phyloP scores from a whole-genome alignment of 805 yeast species.

The Suhomyces sp. region DNA sequence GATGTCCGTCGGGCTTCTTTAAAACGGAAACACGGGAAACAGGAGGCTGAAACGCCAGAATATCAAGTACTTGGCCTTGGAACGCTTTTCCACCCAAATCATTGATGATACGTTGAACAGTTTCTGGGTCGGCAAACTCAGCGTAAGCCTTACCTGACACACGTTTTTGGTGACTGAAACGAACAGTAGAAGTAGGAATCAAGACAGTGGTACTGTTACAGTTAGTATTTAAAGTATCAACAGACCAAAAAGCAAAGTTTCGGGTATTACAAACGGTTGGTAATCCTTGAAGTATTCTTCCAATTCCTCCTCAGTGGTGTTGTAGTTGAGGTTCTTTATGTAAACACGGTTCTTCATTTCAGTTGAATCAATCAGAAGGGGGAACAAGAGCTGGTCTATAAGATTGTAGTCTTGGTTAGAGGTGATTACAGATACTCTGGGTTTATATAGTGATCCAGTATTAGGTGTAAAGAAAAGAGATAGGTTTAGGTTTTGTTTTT shows the following conservation, averaged over 20 bases:
- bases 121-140: conserved; percentile 30
- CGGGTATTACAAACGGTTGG: conserved; percentile 44
- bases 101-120: conserved; percentile 28
- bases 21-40: too few species aligned
- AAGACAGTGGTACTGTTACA: conserved; percentile 37
- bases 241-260: too few species aligned
- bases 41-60: too few species aligned
- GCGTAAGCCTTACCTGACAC: conserved; percentile 56
- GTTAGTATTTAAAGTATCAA: conserved; percentile 7
- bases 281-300: conserved; percentile 42
- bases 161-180: conserved; percentile 44
- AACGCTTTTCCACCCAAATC: conserved; percentile 25
- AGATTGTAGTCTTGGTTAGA: too few species aligned
- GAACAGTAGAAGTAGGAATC: conserved; percentile 55
- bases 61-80: conserved; percentile 37
- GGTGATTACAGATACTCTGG: too few species aligned
- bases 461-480: too few species aligned
- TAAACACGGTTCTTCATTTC: conserved; percentile 38
- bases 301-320: conserved; percentile 54
- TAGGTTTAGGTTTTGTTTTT: background rate
- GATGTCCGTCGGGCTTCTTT: too few species aligned
- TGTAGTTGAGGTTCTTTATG: conserved; percentile 53
- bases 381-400: too few species aligned
- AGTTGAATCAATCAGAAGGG: too few species aligned
- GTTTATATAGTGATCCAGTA: too few species aligned